Conservation (phyloP, 2,329 filamentous ascomycete genomes). For the Pseudofabraea citricarpa region DNA sequence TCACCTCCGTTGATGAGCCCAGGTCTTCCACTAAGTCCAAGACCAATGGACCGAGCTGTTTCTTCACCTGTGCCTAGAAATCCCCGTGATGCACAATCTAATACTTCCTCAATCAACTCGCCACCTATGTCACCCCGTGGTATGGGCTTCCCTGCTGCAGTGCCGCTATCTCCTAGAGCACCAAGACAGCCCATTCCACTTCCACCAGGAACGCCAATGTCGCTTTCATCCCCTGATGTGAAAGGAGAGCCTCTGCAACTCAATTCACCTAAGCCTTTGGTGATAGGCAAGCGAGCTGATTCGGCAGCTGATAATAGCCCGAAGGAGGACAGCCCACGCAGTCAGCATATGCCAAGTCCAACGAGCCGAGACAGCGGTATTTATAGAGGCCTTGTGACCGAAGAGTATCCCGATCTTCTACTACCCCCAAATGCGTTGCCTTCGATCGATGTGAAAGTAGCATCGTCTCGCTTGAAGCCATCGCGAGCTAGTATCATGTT, state of each 20-base stretch:
- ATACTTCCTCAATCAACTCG: constrained; percentile 46
- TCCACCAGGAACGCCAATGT: constrained; percentile 63
- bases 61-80: constrained; percentile 54
- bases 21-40: constrained; percentile 55
- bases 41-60: constrained; percentile 49
- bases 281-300: constrained; percentile 31
- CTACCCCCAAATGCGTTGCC: constrained; percentile 85
- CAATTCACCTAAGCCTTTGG: constrained; percentile 36
- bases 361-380: constrained; percentile 43
- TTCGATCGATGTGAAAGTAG: constrained; percentile 79
- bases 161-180: constrained; percentile 66
- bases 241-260: constrained; percentile 29
- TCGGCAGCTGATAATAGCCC: constrained; percentile 17
- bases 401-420: constrained; percentile 81
- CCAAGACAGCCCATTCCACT: constrained; percentile 70
- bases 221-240: constrained; percentile 44
- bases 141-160: constrained; percentile 35
- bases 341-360: constrained; percentile 27
- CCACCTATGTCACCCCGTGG: constrained; percentile 64
- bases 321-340: constrained; percentile 13
- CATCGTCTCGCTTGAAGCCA: constrained; percentile 91
- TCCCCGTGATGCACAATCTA: constrained; percentile 24
- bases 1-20: constrained; percentile 49
- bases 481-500: constrained; percentile 81
- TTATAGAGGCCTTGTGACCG: constrained; percentile 73